Base-by-base conservation (phyloP, 257 asterid species). In the Schizonepeta tenuifolia region DNA sequence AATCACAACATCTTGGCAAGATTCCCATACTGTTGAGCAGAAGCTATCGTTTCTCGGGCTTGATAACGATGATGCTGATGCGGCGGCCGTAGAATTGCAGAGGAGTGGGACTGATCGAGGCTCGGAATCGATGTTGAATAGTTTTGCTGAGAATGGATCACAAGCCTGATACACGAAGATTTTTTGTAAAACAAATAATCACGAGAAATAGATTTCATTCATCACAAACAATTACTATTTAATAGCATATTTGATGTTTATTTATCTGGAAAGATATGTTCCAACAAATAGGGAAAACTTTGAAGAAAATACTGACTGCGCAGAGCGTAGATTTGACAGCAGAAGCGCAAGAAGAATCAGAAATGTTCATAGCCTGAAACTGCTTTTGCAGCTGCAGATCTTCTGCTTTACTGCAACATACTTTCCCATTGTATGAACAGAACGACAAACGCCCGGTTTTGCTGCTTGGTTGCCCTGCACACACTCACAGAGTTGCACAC, bases 81-180 rank as follows among this genome's bases (percentile, higher is more conserved):
- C 20, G 35, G 59, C 72, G 18, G 76, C 46, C 6, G 90, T 82
- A 46, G 92, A 77, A 44, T 94, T 88, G 83, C 99, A 94, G 15
- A 94, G 92, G 15, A 83, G 51, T 24, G 99, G 97, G 78, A 91
- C 85, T 6, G 93, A 58, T 6, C 86, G 85, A 43, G 72, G 79
- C 40, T 73, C 80, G 7, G 89, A 67, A 20, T 81, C 78, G 21
- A 65, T 71, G 72, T 78, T 65, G 84, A 85, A 89, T 69, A 94
- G 63, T 68, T 84, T 89, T 21, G 97, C 99, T 20, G 99, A 80
- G 73, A 91, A 94, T 57, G 88, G 90, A 76, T 94, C 97, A 65
- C 99, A 94, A 1, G 71, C 76, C 99, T 94, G 90, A 73, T 58
- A 70, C 65, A 73, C 12, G 24, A 41, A 26, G 6, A n/a, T 40